Conservation (phyloP, 192 early-diverging fungal species). For the Borealophlyctis nickersoniae region DNA sequence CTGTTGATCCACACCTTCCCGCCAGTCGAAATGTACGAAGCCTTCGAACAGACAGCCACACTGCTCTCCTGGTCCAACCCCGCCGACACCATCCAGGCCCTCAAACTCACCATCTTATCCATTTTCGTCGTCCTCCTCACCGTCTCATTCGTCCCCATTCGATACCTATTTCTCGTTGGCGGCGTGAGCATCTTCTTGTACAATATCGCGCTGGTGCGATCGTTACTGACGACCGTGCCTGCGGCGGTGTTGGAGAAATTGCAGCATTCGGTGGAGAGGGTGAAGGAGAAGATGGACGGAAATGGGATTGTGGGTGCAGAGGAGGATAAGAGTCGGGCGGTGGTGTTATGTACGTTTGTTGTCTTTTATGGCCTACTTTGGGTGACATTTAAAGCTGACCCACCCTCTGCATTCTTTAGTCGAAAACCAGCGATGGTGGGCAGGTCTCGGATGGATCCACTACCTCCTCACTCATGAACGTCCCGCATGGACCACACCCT, state of each 20-base stretch:
- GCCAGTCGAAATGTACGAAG: conserved; percentile 39
- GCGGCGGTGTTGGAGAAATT: conserved; percentile 39
- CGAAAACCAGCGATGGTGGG: conserved; percentile 82
- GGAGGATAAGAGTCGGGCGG: no score
- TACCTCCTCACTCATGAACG: conserved; percentile 57
- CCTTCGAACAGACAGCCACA: conserved; percentile 20
- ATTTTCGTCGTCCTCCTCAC: conserved; percentile 30
- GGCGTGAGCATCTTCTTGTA: conserved; percentile 59
- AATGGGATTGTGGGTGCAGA: conserved; percentile 22
- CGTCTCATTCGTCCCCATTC: conserved; percentile 31
- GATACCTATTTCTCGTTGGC: conserved; percentile 36
- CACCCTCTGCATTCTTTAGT: no score
- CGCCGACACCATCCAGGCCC: conserved; percentile 28
- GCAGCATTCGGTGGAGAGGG: conserved; percentile 34
- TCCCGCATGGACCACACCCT: conserved; percentile 3
- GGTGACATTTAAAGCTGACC: no score
- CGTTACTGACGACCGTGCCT: conserved; percentile 36
- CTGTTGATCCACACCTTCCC: no score
- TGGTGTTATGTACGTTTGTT: conserved; percentile 23
- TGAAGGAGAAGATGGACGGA: conserved; percentile 30
- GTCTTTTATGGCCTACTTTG: no score
- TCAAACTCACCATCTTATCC: conserved; percentile 32
- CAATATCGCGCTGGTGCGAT: conserved; percentile 58
- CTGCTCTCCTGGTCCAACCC: conserved; percentile 42
- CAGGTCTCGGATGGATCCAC: conserved; percentile 69